Base-by-base conservation (phyloP, 2,329 filamentous ascomycete species). In the Colletotrichum shisoi region DNA sequence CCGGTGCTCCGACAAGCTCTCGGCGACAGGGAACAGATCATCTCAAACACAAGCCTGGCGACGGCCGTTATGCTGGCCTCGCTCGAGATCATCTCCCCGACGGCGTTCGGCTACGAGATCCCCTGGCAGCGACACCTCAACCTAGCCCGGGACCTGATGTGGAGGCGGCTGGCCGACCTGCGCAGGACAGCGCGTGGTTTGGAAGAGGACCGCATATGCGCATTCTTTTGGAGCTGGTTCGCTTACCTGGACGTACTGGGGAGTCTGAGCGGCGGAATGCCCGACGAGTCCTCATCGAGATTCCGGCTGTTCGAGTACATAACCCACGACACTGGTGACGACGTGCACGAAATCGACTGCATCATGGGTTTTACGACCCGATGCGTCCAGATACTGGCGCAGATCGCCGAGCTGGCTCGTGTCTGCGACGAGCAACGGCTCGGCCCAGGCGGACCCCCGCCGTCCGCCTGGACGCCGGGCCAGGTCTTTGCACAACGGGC, bases 61-160 rank as follows among this genome's bases (percentile, higher is more conserved):
- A 92, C 91, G 0, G 90, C 92, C 8, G 93, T 96, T 69, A 93
- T 95, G 90, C 84, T 96, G 52, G 87, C 91, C 0, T 94, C 91
- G 1, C 81, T 95, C 21, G 91, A 95, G 73, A 94, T 95, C 63
- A 89, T 95, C 57, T 93, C 90, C 0, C 92, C 92, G 0, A 90
- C 89, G 63, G 90, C 91, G 0, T 94, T 95, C 73, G 91, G 91
- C 61, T 89, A 92, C n/a, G 84, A 87, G 0, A 91, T 94, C 60
- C 85, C 91, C 1, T 96, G 92, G 92, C 91, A 93, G 74, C 86
- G 85, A 58, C 92, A 96, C 76, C 83, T 96, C 1, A 87, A 87
- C 63, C 86, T 93, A 60, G 92, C 92, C 1, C 87, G 92, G 2
- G 86, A 90, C 72, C 87, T 96, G 71, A 93, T 94, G 72, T 81